phyloP scores from a whole-genome alignment of 164 flowering plant genomes.

The Houttuynia cordata region DNA sequence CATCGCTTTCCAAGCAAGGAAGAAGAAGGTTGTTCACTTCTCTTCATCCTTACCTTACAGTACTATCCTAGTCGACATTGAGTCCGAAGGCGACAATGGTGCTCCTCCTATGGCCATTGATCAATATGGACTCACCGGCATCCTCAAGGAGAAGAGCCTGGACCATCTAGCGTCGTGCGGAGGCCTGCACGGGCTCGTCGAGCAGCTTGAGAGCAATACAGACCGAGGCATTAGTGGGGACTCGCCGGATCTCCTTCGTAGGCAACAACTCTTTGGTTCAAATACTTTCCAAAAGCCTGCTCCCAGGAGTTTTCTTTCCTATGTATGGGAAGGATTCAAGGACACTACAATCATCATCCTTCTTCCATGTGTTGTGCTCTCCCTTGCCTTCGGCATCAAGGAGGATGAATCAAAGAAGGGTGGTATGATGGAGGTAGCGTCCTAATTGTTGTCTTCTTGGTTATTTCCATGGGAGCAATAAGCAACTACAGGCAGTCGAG shows the following conservation, averaged over 20 bases:
- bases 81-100: no score
- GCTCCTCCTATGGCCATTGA: not conserved
- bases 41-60: not conserved
- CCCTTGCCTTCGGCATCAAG: slow-evolving; percentile 20
- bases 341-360: slow-evolving; percentile 27
- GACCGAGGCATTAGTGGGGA: not conserved
- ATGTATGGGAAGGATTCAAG: slow-evolving; percentile 29
- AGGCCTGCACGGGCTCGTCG: not conserved
- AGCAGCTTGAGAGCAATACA: not conserved
- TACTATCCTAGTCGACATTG: not conserved
- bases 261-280: slow-evolving; percentile 1
- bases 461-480: slow-evolving; percentile 24
- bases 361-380: slow-evolving; percentile 5
- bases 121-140: not conserved
- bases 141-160: slow-evolving; percentile 1
- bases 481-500: slow-evolving; percentile 24
- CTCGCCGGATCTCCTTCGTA: not conserved
- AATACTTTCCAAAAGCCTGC: slow-evolving; percentile 1
- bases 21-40: not conserved
- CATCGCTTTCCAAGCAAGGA: not conserved
- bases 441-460: slow-evolving; percentile 19
- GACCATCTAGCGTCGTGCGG: not conserved
- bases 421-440: slow-evolving; percentile 8
- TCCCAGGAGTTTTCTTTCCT: slow-evolving; percentile 7
- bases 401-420: slow-evolving; percentile 14